Base-by-base conservation (phyloP, 2,329 filamentous ascomycete genomes). In the Beauveria bassiana region DNA sequence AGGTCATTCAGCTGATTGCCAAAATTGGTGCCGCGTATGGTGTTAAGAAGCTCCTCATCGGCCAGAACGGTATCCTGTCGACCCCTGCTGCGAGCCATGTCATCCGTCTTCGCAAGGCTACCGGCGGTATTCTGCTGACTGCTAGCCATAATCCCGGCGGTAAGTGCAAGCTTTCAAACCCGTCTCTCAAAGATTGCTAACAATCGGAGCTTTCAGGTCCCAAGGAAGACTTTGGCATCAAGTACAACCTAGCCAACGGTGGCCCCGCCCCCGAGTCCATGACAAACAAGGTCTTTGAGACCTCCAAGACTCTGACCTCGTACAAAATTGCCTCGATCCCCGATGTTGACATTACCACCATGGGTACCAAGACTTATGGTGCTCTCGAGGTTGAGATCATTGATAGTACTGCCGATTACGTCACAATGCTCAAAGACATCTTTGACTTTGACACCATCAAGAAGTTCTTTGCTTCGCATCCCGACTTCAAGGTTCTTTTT, bases 131-230 rank as follows among this genome's bases (percentile, higher is more conserved):
- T 71, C 83, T 99, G 64, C 81, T 99, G 77, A 99, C 95, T 65
- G 95, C 95, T 68, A 96, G 92, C 75, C 95, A 99, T 83, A 99
- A 99, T 80, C 93, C 95, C 64, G 95, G 95, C 76, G 95, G 93
- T 93, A 80, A 75, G 87, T 69, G n/a, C 34, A 18, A 18, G 24
- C 20, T 12, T 38, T 46, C 24, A 22, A 24, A 40, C 20, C 8
- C 6, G 6, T 7, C 26, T 24, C 56, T 24, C 51, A 12, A 22
- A 47, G 61, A 42, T 57, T 45, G 61, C 67, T 42, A 9, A 47
- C 47, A 50, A 26, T 51, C 5, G 18, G n/a, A 61, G 34, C 14
- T 3, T 49, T 7, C 68, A 96, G 91, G 93, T 57, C 95, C 95
- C 65, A 89, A 86, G 69, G 89, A 95, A 74, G 95, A 99, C 78